Evolutionary conservation across 768 basidiomycete species (phyloP).

Genomic region (Termitomyces bulborhizus): DNA sequence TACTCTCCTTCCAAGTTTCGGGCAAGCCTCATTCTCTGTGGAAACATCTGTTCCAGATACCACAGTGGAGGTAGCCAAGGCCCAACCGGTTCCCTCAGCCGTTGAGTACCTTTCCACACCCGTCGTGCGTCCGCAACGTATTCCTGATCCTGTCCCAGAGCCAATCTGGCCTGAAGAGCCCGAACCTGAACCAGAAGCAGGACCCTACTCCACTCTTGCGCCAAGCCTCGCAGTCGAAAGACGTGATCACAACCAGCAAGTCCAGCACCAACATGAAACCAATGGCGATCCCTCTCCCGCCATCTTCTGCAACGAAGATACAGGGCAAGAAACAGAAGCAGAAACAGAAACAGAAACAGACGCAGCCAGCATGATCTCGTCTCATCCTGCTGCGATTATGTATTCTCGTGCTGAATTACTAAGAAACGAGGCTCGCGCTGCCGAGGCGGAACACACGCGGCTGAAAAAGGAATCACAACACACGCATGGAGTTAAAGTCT

Average conservation of each 20-base stretch:
- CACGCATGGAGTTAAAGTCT: slow-evolving; percentile 27
- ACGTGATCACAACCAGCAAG: background rate
- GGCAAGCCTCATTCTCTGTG: background rate
- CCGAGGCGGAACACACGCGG: slow-evolving; percentile 22
- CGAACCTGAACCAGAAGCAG: background rate
- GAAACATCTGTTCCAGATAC: background rate
- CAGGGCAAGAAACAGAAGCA: slow-evolving; percentile 14
- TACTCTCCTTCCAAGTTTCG: slow-evolving; percentile 8
- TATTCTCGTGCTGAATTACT: slow-evolving; percentile 29
- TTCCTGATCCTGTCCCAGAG: slow-evolving; percentile 11
- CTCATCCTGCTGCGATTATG: slow-evolving; percentile 23
- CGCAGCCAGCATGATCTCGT: slow-evolving; percentile 25
- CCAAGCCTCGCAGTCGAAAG: slow-evolving; percentile 4
- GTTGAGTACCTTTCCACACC: slow-evolving; percentile 17
- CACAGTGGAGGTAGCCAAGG: background rate
- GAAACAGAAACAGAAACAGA: slow-evolving; percentile 18
- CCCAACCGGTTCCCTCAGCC: slow-evolving; percentile 5
- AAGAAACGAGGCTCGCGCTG: slow-evolving; percentile 33
- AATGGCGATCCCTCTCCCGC: background rate
- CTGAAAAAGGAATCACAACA: slow-evolving; percentile 22
- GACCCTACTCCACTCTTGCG: slow-evolving; percentile 4
- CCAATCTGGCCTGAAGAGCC: background rate
- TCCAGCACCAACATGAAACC: background rate
- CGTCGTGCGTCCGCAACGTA: slow-evolving; percentile 7
- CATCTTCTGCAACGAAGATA: background rate